phyloP scores from a whole-genome alignment of 2,329 filamentous ascomycete species.

The Aspergillus bombycis region DNA sequence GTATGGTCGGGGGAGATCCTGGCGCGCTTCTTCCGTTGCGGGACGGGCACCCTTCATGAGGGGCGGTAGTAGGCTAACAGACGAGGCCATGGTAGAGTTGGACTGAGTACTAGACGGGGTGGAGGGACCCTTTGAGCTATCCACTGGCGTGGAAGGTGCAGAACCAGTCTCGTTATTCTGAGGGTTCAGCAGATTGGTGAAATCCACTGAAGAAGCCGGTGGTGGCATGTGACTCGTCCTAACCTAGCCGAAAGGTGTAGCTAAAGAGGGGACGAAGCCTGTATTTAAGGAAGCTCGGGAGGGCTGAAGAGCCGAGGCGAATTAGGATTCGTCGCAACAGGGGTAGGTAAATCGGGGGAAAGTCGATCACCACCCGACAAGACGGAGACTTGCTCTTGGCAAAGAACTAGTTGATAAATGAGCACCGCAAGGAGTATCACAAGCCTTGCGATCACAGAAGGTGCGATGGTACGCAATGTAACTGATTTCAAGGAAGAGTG shows the following conservation, averaged over 20 bases:
- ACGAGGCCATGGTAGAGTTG: slow-evolving; percentile 45
- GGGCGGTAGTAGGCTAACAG: slow-evolving; percentile 49
- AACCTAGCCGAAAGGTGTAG: slow-evolving; percentile 17
- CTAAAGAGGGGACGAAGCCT: slow-evolving; percentile 21
- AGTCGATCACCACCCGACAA: slow-evolving; percentile 34
- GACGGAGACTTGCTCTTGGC: slow-evolving; percentile 19
- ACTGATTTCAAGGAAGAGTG: slow-evolving; percentile 1
- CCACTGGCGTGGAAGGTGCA: slow-evolving; percentile 26
- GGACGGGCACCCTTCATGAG: slow-evolving; percentile 54
- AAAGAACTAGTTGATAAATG: slow-evolving; percentile 12
- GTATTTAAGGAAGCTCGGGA: slow-evolving; percentile 17
- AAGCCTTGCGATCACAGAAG: slow-evolving; percentile 14
- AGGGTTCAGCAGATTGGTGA: slow-evolving; percentile 74
- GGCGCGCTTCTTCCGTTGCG: slow-evolving; percentile 62
- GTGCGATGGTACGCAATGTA: not conserved
- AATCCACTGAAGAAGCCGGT: slow-evolving; percentile 72
- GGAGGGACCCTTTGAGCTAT: slow-evolving; percentile 32
- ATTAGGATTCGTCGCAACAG: slow-evolving; percentile 25
- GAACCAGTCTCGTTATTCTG: slow-evolving; percentile 43
- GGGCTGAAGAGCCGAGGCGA: slow-evolving; percentile 26
- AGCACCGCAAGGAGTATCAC: slow-evolving; percentile 20
- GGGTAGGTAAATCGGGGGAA: slow-evolving; percentile 28
- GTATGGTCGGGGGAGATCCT: slow-evolving; percentile 92
- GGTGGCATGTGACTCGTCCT: slow-evolving; percentile 69
- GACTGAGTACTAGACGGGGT: slow-evolving; percentile 29